These are phyloP conservation scores for Fusarium compactum DNA, from an alignment of 2,329 filamentous ascomycete species.

Conservation along the genomic window DNA sequence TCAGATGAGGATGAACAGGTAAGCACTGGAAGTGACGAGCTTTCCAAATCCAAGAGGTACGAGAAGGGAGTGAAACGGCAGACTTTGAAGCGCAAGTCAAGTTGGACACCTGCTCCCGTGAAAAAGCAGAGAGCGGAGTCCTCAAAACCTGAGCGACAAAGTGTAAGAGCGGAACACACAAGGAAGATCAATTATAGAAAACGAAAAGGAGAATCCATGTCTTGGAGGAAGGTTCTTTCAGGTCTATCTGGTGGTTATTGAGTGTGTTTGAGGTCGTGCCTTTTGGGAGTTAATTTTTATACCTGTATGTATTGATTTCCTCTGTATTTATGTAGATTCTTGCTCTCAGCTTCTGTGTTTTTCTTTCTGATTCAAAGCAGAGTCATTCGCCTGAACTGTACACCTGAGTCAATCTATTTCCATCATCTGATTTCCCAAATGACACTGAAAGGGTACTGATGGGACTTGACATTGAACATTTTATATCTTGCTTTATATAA, in stretches of 20 bases:
- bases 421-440: background rate
- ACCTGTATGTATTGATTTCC: background rate
- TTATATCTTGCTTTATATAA: background rate
- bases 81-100: conserved; percentile 32
- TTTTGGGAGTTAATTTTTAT: background rate
- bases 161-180: background rate
- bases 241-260: background rate
- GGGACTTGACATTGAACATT: background rate
- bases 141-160: background rate
- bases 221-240: background rate
- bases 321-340: background rate
- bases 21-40: background rate
- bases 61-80: background rate
- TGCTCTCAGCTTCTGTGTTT: background rate
- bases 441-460: background rate
- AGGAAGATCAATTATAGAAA: background rate
- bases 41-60: background rate
- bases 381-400: background rate
- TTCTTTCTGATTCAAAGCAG: background rate
- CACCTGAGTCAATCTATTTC: background rate
- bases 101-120: background rate
- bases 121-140: conserved; percentile 10
- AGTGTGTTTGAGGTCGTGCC: background rate
- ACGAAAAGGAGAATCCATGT: background rate
- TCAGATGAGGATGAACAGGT: background rate